phyloP scores from a whole-genome alignment of 2,329 filamentous ascomycete species.

The Colletotrichum lini region DNA sequence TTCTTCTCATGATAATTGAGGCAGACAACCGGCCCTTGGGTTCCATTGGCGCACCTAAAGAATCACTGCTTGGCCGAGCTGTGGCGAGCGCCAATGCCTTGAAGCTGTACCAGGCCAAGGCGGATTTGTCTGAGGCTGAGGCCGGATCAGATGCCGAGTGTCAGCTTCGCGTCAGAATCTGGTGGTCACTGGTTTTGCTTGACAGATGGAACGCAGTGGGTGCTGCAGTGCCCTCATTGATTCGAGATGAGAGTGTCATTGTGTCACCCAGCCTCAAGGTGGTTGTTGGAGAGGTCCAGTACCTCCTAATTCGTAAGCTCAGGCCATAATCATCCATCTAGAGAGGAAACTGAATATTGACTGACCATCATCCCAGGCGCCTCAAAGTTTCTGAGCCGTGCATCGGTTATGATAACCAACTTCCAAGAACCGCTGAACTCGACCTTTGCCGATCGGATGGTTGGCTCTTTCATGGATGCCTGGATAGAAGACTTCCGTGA shows the following conservation, averaged over 20 bases:
- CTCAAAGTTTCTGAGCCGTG: constrained; percentile 67
- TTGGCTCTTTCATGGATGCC: constrained; percentile 67
- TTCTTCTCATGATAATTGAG: constrained; percentile 77
- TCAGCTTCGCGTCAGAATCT: constrained; percentile 74
- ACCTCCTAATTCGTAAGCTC: constrained; percentile 75
- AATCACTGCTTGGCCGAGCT: constrained; percentile 74
- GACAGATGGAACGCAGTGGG: constrained; percentile 82
- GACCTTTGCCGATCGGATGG: constrained; percentile 46
- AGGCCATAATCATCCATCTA: neutral
- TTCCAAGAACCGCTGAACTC: constrained; percentile 35
- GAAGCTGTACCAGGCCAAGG: constrained; percentile 67
- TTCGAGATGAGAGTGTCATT: constrained; percentile 74
- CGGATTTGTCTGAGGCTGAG: constrained; percentile 58
- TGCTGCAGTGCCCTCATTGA: constrained; percentile 72
- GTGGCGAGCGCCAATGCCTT: constrained; percentile 76
- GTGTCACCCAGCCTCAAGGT: constrained; percentile 71
- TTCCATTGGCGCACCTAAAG: constrained; percentile 63
- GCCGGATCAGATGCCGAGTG: constrained; percentile 73
- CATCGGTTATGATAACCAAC: constrained; percentile 55
- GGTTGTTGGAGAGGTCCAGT: constrained; percentile 74
- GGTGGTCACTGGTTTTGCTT: constrained; percentile 80
- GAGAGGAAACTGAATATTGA: neutral
- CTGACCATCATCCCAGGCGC: constrained; percentile 57
- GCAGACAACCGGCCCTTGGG: constrained; percentile 69
- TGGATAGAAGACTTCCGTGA: constrained; percentile 77